Conservation (phyloP, 495 filamentous ascomycete species). For the Xylaria bambusicola region DNA sequence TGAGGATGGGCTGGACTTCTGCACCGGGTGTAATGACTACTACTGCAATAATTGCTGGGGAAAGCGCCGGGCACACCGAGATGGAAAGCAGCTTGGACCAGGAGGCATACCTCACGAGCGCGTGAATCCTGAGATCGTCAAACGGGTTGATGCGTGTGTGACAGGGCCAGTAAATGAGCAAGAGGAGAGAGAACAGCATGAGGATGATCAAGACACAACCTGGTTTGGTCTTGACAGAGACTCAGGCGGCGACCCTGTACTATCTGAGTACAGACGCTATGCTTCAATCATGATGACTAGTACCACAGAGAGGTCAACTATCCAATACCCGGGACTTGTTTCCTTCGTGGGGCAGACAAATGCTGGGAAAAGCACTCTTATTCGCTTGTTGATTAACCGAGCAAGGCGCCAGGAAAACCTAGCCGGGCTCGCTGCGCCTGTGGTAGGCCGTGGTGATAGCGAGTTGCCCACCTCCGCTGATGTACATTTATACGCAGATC, state of each 20-base stretch:
- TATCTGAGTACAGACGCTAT: not conserved
- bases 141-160: not conserved
- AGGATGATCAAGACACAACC: not conserved
- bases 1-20: not conserved
- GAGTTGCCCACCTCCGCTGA: conserved; percentile 12
- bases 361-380: conserved; percentile 22
- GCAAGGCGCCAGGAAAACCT: not conserved
- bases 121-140: not conserved
- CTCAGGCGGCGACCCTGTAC: not conserved
- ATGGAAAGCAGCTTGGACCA: not conserved
- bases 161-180: not conserved
- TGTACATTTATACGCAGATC: conserved; percentile 18
- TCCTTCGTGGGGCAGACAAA: conserved; percentile 22
- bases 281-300: not conserved
- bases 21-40: not conserved
- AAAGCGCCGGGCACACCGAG: not conserved
- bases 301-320: not conserved
- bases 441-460: conserved; percentile 2
- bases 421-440: not conserved
- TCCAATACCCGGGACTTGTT: conserved; percentile 17
- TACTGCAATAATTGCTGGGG: not conserved
- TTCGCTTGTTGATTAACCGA: conserved; percentile 15
- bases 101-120: not conserved
- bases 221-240: conserved; percentile 3
- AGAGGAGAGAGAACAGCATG: not conserved